Base-by-base conservation (phyloP, 2,329 filamentous ascomycete genomes). In the Colletotrichum caudatum region DNA sequence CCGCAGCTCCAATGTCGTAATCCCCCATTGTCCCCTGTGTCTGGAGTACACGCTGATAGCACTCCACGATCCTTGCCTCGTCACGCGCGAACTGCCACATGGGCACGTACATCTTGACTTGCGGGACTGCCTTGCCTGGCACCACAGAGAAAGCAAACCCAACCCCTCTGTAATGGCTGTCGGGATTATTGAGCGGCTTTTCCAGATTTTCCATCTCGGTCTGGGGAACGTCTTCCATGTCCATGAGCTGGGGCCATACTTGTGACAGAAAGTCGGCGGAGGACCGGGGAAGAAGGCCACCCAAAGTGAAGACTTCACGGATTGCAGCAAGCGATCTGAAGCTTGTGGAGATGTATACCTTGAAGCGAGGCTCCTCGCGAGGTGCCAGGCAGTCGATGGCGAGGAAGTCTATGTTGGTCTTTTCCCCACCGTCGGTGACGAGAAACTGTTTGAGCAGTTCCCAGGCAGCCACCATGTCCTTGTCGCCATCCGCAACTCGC, bases 71-170 rank as follows among this genome's bases (percentile, higher is more conserved):
- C 1, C 53, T 51, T n/a, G 58, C 9, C 33, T 63, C 57, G 14
- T 68, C 58, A 29, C 58, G 64, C 26, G 46, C 46, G n/a, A 35
- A 76, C n/a, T 76, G 73, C 3, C 68, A 69, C n/a, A 75, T 16
- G 5, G 76, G 76, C 0, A 77, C 72, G 54, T 77, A 77, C 7
- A 75, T 62, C 61, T 77, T 77, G 12, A 75, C 64, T 2, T 72
- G 69, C 18, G 76, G 76, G 0, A 72, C 59, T 7, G 39, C 67
- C n/a, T 75, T 41, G 1, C 74, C 71, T 2, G 74, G 73, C 39
- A 66, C 63, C 6, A 77, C 7, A 23, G 74, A 69, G 64, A 72
- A 75, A 61, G 75, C 74, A 41, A 76, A 73, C 33, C 50, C 7
- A 8, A 64, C 18, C 26, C 61, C 61, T 5, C 8, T 6, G 20